A percentile compares a stretch with the other conserved stretches of the same genome.
Conservation (phyloP, 2,329 filamentous ascomycete genomes). For the Monilinia vaccinii-corymbosi region DNA sequence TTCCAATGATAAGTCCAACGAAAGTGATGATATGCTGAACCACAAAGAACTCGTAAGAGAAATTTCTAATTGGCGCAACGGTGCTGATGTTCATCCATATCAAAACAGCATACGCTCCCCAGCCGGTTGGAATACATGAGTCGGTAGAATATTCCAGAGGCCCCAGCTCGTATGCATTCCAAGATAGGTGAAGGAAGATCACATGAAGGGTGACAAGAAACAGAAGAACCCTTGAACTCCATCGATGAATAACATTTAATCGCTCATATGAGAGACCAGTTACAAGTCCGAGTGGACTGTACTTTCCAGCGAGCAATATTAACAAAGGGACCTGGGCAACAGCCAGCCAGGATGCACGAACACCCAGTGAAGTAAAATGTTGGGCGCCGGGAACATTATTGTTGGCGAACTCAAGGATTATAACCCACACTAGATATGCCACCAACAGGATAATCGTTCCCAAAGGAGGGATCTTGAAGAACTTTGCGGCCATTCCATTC, state of each 20-base stretch:
- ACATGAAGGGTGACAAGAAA: constrained; percentile 43
- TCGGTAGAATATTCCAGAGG: constrained; percentile 23
- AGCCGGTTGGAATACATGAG: constrained; percentile 36
- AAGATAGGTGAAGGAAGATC: constrained; percentile 19
- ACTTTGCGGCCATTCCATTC: not conserved
- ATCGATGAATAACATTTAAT: constrained; percentile 65
- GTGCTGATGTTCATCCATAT: constrained; percentile 58
- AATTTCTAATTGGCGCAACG: constrained; percentile 52
- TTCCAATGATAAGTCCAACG: constrained; percentile 30
- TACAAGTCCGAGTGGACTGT: constrained; percentile 49
- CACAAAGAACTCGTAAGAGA: constrained; percentile 62
- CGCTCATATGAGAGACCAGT: constrained; percentile 58
- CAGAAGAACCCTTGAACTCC: constrained; percentile 60
- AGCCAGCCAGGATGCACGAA: constrained; percentile 58
- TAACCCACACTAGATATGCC: constrained; percentile 31
- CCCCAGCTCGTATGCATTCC: constrained; percentile 22
- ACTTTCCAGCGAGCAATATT: constrained; percentile 52
- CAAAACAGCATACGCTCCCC: constrained; percentile 56
- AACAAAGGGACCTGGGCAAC: constrained; percentile 55
- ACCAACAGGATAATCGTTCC: constrained; percentile 32
- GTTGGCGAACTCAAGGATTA: constrained; percentile 33
- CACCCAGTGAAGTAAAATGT: constrained; percentile 35
- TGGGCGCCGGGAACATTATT: constrained; percentile 26
- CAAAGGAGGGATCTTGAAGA: constrained; percentile 25
- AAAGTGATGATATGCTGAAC: constrained; percentile 54